These are phyloP conservation scores for Hericium rajendrae DNA, from an alignment of 768 basidiomycete genomes.

Conservation along the genomic window DNA sequence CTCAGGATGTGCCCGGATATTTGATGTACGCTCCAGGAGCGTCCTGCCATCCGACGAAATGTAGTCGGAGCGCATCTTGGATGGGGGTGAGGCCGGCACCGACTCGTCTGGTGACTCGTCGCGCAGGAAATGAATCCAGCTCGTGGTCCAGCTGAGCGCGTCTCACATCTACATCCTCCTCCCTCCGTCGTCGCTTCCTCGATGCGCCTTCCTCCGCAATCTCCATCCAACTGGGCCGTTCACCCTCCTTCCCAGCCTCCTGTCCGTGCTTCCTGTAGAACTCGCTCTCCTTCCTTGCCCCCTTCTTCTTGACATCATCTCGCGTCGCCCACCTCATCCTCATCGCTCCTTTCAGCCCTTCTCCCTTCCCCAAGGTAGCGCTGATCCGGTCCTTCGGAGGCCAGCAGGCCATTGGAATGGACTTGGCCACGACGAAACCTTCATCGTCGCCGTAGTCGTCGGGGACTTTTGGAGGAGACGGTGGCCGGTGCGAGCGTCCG, in stretches of 20 bases:
- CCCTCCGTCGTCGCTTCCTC: slow-evolving; percentile 25
- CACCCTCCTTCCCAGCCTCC: slow-evolving; percentile 47
- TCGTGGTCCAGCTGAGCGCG: slow-evolving; percentile 52
- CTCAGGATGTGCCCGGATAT: slow-evolving; percentile 24
- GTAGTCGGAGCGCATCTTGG: slow-evolving; percentile 63
- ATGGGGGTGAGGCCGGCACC: slow-evolving; percentile 29
- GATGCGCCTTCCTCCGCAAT: slow-evolving; percentile 8
- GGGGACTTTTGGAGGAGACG: slow-evolving; percentile 40
- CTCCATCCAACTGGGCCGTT: slow-evolving; percentile 16
- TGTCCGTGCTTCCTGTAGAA: slow-evolving; percentile 73
- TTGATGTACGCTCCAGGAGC: slow-evolving; percentile 46
- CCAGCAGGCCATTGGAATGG: slow-evolving; percentile 68
- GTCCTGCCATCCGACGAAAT: slow-evolving; percentile 42
- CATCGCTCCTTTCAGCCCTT: slow-evolving; percentile 56
- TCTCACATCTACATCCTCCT: slow-evolving; percentile 18
- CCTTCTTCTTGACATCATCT: slow-evolving; percentile 71
- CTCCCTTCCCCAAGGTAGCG: slow-evolving; percentile 57
- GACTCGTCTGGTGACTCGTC: slow-evolving; percentile 27
- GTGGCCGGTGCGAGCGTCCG: slow-evolving; percentile 43
- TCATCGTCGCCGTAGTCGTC: slow-evolving; percentile 45
- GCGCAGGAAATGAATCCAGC: slow-evolving; percentile 59
- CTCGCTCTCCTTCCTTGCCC: slow-evolving; percentile 60
- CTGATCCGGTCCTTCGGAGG: slow-evolving; percentile 73
- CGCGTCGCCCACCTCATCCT: slow-evolving; percentile 67
- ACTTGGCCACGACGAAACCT: slow-evolving; percentile 52